A percentile compares a stretch with the other conserved stretches of the same genome.
Conservation (phyloP, 139 green algal species). For the Nannochloris sp. region DNA sequence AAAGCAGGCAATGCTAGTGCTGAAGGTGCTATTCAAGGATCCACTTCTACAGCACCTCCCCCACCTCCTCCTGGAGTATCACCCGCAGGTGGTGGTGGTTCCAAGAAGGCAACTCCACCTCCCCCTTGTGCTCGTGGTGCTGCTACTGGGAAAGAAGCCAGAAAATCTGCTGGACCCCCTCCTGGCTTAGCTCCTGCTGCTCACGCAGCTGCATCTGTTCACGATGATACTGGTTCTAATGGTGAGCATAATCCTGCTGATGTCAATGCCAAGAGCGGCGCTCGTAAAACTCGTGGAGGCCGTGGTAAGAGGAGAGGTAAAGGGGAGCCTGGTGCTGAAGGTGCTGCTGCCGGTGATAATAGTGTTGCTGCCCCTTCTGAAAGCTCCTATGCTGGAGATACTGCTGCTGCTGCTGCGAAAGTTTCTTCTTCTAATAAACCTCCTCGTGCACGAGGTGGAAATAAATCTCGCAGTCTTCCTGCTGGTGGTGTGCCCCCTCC, state of each 20-base stretch:
- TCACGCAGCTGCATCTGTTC: not conserved
- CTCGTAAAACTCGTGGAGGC: not conserved
- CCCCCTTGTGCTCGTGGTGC: not conserved
- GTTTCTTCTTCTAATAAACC: not conserved
- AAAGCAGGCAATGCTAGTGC: too few relatives aligned
- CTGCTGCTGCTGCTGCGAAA: not conserved
- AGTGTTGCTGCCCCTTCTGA: not conserved
- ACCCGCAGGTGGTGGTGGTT: not conserved
- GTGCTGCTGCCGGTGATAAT: not conserved
- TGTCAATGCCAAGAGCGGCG: not conserved
- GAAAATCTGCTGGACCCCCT: not conserved
- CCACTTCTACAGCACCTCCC: not conserved
- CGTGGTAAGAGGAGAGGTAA: not conserved
- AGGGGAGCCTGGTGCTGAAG: not conserved
- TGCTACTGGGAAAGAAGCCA: not conserved
- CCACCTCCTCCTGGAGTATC: not conserved
- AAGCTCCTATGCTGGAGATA: too few relatives aligned
- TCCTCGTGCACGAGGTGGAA: not conserved
- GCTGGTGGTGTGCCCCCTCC: not conserved
- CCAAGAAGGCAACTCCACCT: not conserved
- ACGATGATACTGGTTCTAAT: not conserved
- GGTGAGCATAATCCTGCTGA: not conserved
- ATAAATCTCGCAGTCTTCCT: not conserved
- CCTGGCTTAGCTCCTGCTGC: not conserved
- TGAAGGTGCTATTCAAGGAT: too few relatives aligned